Evolutionary conservation across 148 eudicot genomes (phyloP).

Genomic region (Rhododendron mucronatum): DNA sequence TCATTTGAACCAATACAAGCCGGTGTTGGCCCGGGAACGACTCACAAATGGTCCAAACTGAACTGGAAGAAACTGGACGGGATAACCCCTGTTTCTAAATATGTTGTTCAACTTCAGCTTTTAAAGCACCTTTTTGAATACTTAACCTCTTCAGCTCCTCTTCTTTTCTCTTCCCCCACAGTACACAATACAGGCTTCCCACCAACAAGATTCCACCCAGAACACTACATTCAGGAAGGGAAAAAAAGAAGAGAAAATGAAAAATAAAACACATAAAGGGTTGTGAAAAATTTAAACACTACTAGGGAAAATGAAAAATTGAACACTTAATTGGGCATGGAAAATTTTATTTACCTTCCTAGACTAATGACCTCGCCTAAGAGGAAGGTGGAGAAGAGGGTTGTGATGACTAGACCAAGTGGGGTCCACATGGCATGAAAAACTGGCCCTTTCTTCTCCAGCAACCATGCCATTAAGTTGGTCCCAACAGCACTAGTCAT

Average conservation of each 20-base stretch:
- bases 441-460: slow-evolving; percentile 6
- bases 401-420: not conserved
- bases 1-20: not conserved
- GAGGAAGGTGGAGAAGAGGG: slow-evolving; percentile 1
- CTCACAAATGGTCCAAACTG: too few species aligned
- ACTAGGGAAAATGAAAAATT: too few species aligned
- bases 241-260: not conserved
- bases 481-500: not conserved
- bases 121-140: not conserved
- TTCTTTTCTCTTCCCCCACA: slow-evolving; percentile 9
- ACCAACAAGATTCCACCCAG: not conserved
- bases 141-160: not conserved
- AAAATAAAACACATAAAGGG: not conserved
- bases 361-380: not conserved
- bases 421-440: slow-evolving; percentile 9
- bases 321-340: too few species aligned
- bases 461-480: not conserved
- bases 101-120: not conserved
- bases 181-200: not conserved
- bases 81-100: not conserved
- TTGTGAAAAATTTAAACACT: too few species aligned
- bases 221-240: not conserved
- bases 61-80: too few species aligned
- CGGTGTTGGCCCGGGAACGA: not conserved
- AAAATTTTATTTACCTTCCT: not conserved